A percentile compares a stretch with the other conserved stretches of the same genome.
These are phyloP conservation scores for Phytophthora rubi DNA, from an alignment of 352 stramenopile species.

Conservation along the genomic window DNA sequence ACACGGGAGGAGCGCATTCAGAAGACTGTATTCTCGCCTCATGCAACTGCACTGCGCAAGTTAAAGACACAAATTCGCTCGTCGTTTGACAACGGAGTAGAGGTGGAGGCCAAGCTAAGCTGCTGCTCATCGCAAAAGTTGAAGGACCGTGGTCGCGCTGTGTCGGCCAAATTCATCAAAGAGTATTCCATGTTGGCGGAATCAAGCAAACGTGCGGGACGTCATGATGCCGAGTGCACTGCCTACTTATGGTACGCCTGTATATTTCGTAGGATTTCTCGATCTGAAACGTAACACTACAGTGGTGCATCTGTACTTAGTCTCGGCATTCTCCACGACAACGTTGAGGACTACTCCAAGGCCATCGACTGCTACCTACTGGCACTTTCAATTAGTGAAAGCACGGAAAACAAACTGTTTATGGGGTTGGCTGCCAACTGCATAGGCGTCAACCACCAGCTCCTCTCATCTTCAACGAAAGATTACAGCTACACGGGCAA, in stretches of 20 bases:
- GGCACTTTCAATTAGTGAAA: slow-evolving; percentile 87
- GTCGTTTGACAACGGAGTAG: slow-evolving; percentile 55
- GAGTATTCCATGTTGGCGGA: slow-evolving; percentile 83
- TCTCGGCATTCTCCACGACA: slow-evolving; percentile 89
- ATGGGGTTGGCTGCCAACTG: slow-evolving; percentile 85
- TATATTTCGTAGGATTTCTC: background rate
- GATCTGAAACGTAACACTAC: background rate
- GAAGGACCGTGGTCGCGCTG: slow-evolving; percentile 62
- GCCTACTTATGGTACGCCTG: slow-evolving; percentile 76
- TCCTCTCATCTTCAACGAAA: slow-evolving; percentile 63
- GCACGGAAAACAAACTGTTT: slow-evolving; percentile 79
- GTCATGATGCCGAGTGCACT: slow-evolving; percentile 83
- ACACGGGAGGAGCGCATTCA: slow-evolving; percentile 75
- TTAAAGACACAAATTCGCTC: slow-evolving; percentile 51
- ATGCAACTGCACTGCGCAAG: slow-evolving; percentile 60
- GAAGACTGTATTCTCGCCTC: slow-evolving; percentile 75
- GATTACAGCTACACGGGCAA: slow-evolving; percentile 79
- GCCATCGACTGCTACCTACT: slow-evolving; percentile 88
- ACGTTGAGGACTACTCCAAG: slow-evolving; percentile 82
- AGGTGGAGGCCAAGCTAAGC: slow-evolving; percentile 54
- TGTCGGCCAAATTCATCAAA: slow-evolving; percentile 81
- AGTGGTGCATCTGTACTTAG: slow-evolving; percentile 19
- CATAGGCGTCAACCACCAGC: slow-evolving; percentile 90
- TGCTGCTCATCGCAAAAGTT: slow-evolving; percentile 72
- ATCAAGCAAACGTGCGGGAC: slow-evolving; percentile 84